Conservation (phyloP, 495 filamentous ascomycete species). For the Tetracladium marchalianum region DNA sequence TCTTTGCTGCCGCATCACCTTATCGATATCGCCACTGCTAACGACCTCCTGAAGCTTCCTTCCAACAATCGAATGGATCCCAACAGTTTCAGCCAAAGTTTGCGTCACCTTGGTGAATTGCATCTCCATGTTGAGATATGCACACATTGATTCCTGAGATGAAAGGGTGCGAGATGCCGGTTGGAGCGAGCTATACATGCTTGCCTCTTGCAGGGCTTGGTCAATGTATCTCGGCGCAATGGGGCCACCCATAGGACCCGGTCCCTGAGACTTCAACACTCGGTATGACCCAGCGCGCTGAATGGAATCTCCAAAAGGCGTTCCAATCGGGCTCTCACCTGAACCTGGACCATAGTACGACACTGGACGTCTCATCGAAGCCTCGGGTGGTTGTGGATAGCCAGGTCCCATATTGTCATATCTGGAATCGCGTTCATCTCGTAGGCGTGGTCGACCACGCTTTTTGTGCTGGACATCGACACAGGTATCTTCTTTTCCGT, state of each 20-base stretch:
- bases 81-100: conserved; percentile 40
- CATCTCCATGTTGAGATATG: conserved; percentile 45
- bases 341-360: conserved; percentile 26
- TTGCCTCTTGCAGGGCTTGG: conserved; percentile 32
- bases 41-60: conserved; percentile 41
- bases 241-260: conserved; percentile 29
- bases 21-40: conserved; percentile 36
- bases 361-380: conserved; percentile 33
- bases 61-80: conserved; percentile 25
- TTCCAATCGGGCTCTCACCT: conserved; percentile 24
- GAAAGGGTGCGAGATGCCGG: conserved; percentile 26
- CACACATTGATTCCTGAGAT: conserved; percentile 29
- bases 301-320: conserved; percentile 36
- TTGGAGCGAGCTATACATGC: conserved; percentile 29
- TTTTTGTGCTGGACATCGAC: conserved; percentile 96
- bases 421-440: conserved; percentile 61
- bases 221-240: conserved; percentile 36
- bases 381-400: conserved; percentile 31
- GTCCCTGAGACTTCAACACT: conserved; percentile 46
- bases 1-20: conserved; percentile 34
- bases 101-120: conserved; percentile 43
- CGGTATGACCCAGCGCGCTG: conserved; percentile 35
- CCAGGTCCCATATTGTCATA: conserved; percentile 36
- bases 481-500: conserved; percentile 72
- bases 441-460: conserved; percentile 79